Conservation (phyloP, 2,329 filamentous ascomycete genomes). For the Fusarium fujikuroi region DNA sequence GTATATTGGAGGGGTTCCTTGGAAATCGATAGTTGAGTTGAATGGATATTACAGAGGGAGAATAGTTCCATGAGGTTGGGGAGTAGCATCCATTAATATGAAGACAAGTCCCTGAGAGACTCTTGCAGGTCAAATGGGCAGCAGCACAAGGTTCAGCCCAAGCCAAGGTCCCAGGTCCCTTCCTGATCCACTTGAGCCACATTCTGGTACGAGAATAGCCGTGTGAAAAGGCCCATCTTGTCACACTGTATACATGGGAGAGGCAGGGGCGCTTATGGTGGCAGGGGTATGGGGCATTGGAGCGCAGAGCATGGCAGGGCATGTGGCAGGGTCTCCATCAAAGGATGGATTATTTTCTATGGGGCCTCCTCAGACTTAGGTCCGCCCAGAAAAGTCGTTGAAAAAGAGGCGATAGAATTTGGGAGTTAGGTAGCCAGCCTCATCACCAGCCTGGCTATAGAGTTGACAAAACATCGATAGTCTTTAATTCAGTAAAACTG, state of each 20-base stretch:
- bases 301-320: conserved; percentile 16
- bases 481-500: not conserved
- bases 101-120: conserved; percentile 22
- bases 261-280: conserved; percentile 31
- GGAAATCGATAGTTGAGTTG: conserved; percentile 34
- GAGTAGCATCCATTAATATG: conserved; percentile 41
- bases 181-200: conserved; percentile 36
- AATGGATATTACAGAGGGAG: conserved; percentile 25
- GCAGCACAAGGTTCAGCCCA: conserved; percentile 32
- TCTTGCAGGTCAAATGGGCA: conserved; percentile 19
- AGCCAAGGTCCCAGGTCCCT: conserved; percentile 29
- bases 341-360: conserved; percentile 18
- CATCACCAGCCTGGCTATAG: conserved; percentile 1
- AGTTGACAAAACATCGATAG: conserved; percentile 1
- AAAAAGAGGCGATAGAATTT: conserved; percentile 28
- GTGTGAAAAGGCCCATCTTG: not conserved
- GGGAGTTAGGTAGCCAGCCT: not conserved
- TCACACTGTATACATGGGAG: conserved; percentile 35
- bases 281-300: conserved; percentile 14
- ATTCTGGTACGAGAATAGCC: conserved; percentile 37
- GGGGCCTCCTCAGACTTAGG: not conserved
- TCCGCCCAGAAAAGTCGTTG: conserved; percentile 21
- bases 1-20: not conserved
- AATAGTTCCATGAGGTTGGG: conserved; percentile 27
- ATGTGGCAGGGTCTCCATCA: conserved; percentile 24